phyloP scores from a whole-genome alignment of 2,329 filamentous ascomycete genomes.

The Aphanoascus verrucosus region DNA sequence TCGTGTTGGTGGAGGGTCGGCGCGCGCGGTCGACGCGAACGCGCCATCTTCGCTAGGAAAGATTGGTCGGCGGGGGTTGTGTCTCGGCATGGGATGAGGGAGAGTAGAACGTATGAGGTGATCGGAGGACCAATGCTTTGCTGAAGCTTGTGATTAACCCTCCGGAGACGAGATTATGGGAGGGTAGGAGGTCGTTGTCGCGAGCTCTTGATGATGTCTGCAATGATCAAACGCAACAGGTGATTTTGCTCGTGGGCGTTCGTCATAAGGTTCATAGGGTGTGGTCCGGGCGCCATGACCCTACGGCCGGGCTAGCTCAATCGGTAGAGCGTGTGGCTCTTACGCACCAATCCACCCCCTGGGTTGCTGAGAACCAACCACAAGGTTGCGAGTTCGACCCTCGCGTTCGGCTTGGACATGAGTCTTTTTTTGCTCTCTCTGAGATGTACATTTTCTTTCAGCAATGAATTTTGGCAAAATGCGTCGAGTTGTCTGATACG shows the following conservation, averaged over 20 bases:
- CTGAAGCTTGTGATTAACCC: no score
- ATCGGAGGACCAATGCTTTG: no score
- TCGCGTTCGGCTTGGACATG: conserved; percentile 29
- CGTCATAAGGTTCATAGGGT: no score
- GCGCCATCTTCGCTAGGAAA: conserved; percentile 17
- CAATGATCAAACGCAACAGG: no score
- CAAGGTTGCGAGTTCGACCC: conserved; percentile 35
- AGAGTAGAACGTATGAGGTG: background rate
- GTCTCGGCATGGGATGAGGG: conserved; percentile 12
- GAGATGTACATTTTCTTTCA: background rate
- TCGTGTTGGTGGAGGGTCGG: background rate
- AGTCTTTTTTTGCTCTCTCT: conserved; percentile 13
- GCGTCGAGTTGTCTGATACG: no score
- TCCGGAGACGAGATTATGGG: no score
- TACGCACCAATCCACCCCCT: conserved; percentile 20
- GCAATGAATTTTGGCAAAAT: no score
- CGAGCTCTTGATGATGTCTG: no score
- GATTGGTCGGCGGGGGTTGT: conserved; percentile 4
- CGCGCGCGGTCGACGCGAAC: conserved; percentile 13
- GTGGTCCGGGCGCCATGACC: no score
- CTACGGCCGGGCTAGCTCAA: conserved; percentile 40
- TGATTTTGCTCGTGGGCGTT: no score
- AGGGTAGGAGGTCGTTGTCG: no score
- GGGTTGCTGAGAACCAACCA: conserved; percentile 17
- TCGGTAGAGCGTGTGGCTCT: conserved; percentile 43